These are phyloP conservation scores for Colletotrichum scovillei DNA, from an alignment of 2,329 filamentous ascomycete species.

Conservation along the genomic window DNA sequence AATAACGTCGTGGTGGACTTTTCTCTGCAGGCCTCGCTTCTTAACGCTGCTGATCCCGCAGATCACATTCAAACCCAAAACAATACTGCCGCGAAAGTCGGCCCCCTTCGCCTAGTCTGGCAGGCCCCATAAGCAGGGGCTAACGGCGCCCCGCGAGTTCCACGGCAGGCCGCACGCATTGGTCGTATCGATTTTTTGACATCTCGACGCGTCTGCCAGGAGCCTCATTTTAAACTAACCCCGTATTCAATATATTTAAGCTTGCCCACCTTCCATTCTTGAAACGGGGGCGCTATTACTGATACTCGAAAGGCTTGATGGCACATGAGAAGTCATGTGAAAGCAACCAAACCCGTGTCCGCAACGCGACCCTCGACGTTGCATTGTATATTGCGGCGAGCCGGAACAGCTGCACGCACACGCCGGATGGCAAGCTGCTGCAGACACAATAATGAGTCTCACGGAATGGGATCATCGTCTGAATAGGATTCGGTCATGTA, in stretches of 20 bases:
- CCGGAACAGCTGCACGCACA: neutral
- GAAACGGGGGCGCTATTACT: neutral
- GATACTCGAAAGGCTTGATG: neutral
- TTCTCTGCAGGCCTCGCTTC: neutral
- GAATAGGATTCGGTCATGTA: neutral
- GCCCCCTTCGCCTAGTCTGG: conserved; percentile 16
- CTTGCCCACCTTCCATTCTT: conserved; percentile 11
- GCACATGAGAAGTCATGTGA: neutral
- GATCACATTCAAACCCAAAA: conserved; percentile 34
- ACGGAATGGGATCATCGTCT: neutral
- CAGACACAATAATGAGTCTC: neutral
- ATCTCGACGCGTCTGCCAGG: conserved; percentile 17
- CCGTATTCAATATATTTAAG: neutral
- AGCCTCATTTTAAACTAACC: conserved; percentile 24
- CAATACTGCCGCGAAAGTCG: conserved; percentile 22
- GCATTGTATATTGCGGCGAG: neutral
- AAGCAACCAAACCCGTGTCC: neutral
- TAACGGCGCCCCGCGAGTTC: neutral
- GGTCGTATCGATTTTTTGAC: neutral
- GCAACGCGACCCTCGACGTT: neutral
- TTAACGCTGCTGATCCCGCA: conserved; percentile 31
- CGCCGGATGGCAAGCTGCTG: neutral
- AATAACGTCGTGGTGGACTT: conserved; percentile 2
- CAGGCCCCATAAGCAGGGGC: conserved; percentile 19
- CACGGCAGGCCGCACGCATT: neutral